Conservation (phyloP, 495 filamentous ascomycete species). For the Aspergillus ellipticus region DNA sequence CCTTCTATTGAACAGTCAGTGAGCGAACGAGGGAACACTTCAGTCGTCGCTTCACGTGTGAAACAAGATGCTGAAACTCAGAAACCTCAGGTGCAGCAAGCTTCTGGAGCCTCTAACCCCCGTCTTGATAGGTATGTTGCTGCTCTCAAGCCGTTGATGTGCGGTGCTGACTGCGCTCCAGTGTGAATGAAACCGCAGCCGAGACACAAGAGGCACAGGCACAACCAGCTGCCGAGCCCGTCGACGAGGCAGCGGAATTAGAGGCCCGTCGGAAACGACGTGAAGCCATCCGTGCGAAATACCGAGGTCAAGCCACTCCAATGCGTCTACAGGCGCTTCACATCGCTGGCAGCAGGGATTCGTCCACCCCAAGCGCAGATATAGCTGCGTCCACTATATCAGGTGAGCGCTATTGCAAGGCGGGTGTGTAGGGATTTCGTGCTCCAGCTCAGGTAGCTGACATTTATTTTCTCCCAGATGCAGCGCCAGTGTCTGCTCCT, state of each 20-base stretch:
- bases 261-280: constrained; percentile 83
- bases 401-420: constrained; percentile 21
- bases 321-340: constrained; percentile 75
- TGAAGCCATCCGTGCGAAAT: constrained; percentile 84
- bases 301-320: constrained; percentile 67
- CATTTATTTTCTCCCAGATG: not conserved
- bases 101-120: constrained; percentile 22
- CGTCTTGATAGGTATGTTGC: constrained; percentile 42
- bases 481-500: constrained; percentile 33
- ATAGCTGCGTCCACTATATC: constrained; percentile 24
- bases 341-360: constrained; percentile 53
- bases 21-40: constrained; percentile 61
- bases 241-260: constrained; percentile 76
- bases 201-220: constrained; percentile 21
- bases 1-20: constrained; percentile 58
- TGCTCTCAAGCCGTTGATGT: not conserved
- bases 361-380: constrained; percentile 51
- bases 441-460: not conserved
- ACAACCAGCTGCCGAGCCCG: constrained; percentile 40
- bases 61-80: constrained; percentile 65
- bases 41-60: constrained; percentile 51
- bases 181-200: constrained; percentile 9
- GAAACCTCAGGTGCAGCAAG: constrained; percentile 57
- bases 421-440: not conserved
- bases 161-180: constrained; percentile 4